Percentiles rank a stretch among this genome's conserved stretches.
Evolutionary conservation across 2,329 filamentous ascomycete genomes (phyloP).

Genomic region (Aspergillus udagawae): DNA sequence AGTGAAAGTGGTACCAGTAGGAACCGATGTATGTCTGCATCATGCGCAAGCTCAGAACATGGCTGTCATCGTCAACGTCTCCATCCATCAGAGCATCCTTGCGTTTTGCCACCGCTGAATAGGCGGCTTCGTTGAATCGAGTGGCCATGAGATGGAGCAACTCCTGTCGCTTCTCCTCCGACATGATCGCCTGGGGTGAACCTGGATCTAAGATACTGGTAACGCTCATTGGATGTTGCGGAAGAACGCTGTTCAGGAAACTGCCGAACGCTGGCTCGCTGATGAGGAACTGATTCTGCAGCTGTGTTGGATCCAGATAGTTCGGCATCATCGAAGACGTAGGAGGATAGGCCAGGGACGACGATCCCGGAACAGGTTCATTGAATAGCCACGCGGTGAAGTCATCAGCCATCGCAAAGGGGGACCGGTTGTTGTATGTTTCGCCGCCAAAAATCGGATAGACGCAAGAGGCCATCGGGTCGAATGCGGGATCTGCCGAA

Average conservation of each 20-base stretch:
- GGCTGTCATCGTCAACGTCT: slow-evolving; percentile 60
- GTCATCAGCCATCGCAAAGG: slow-evolving; percentile 82
- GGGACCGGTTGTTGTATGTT: slow-evolving; percentile 78
- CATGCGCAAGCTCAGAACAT: slow-evolving; percentile 79
- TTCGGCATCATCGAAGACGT: slow-evolving; percentile 38
- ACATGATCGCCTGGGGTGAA: slow-evolving; percentile 73
- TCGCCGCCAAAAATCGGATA: slow-evolving; percentile 87
- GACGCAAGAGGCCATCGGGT: slow-evolving; percentile 41
- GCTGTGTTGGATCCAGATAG: slow-evolving; percentile 40
- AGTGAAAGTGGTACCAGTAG: slow-evolving; percentile 93
- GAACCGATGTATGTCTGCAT: slow-evolving; percentile 92
- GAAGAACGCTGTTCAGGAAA: slow-evolving; percentile 47
- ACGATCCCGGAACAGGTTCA: slow-evolving; percentile 54
- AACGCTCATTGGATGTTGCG: slow-evolving; percentile 82
- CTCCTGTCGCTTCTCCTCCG: slow-evolving; percentile 81
- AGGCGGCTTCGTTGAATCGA: slow-evolving; percentile 76
- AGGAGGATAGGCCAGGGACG: slow-evolving; percentile 47
- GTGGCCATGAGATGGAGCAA: slow-evolving; percentile 76
- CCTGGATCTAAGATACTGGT: slow-evolving; percentile 78
- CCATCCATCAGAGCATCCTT: slow-evolving; percentile 77
- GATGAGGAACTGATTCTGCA: slow-evolving; percentile 49
- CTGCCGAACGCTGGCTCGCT: slow-evolving; percentile 48
- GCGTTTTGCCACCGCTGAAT: slow-evolving; percentile 67
- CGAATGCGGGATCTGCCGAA: slow-evolving; percentile 27
- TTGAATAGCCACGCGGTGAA: slow-evolving; percentile 84